phyloP scores from a whole-genome alignment of 1,139 yeast species.

The Debaryomyces psychrophilus region DNA sequence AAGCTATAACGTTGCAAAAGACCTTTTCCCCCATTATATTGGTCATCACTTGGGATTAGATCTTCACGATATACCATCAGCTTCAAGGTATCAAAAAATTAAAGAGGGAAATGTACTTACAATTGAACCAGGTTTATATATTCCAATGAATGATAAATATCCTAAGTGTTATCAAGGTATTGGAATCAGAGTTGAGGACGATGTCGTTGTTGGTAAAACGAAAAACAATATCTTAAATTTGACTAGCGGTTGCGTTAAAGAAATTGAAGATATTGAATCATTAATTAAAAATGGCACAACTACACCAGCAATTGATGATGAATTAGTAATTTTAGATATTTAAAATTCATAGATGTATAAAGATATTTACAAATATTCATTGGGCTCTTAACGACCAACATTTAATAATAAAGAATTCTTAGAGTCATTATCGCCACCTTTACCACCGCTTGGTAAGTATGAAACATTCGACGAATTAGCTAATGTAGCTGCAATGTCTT shows the following conservation, averaged over 20 bases:
- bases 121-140: conserved; percentile 91
- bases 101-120: conserved; percentile 77
- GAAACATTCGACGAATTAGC: conserved; percentile 85
- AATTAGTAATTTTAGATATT: conserved; percentile 47
- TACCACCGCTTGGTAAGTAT: conserved; percentile 72
- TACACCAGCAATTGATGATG: conserved; percentile 52
- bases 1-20: conserved; percentile 53
- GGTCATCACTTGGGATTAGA: conserved; percentile 96
- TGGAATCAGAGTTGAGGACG: conserved; percentile 95
- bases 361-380: conserved; percentile 12
- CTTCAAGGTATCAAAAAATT: conserved; percentile 54
- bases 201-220: conserved; percentile 71
- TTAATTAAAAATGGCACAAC: conserved; percentile 60
- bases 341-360: conserved; percentile 18
- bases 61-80: conserved; percentile 79
- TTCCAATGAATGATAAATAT: conserved; percentile 69
- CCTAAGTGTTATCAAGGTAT: conserved; percentile 85
- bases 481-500: conserved; percentile 88
- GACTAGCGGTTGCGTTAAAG: conserved; percentile 84
- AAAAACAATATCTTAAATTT: conserved; percentile 58
- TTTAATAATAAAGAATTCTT: conserved; percentile 45
- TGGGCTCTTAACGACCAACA: conserved; percentile 39
- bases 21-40: conserved; percentile 87
- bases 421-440: conserved; percentile 27
- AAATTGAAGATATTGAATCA: conserved; percentile 74